Percentiles rank a stretch among this genome's conserved stretches.
Conservation (phyloP, 2,329 filamentous ascomycete genomes). For the Clarireedia paspali region DNA sequence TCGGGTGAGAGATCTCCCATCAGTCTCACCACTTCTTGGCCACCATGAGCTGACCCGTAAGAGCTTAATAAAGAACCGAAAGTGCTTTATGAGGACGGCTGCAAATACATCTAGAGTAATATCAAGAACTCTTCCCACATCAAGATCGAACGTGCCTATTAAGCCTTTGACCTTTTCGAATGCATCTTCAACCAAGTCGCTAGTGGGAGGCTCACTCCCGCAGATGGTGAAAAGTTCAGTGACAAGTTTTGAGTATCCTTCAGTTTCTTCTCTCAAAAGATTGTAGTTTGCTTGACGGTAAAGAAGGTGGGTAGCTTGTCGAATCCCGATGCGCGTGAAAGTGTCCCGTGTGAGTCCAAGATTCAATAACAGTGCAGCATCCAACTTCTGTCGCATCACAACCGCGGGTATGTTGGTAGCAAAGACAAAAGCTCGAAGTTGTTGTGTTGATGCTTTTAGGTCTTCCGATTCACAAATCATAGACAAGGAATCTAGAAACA, state of each 20-base stretch:
- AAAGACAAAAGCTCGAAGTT: conserved; percentile 59
- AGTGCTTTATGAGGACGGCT: conserved; percentile 85
- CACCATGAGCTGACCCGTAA: conserved; percentile 93
- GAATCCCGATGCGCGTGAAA: conserved; percentile 74
- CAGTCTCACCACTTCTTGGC: conserved; percentile 57
- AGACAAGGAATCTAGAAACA: conserved; percentile 79
- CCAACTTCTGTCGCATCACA: conserved; percentile 75
- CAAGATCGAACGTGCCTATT: conserved; percentile 93
- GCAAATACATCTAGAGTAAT: conserved; percentile 94
- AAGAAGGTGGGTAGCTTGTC: conserved; percentile 84
- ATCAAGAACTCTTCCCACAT: conserved; percentile 89
- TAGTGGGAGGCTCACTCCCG: conserved; percentile 64
- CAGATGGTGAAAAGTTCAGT: conserved; percentile 92
- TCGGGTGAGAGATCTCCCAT: conserved; percentile 33
- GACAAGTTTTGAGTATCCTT: conserved; percentile 93
- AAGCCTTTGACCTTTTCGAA: conserved; percentile 90
- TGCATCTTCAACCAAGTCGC: conserved; percentile 71
- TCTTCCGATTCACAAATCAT: conserved; percentile 66
- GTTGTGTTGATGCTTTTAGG: conserved; percentile 30
- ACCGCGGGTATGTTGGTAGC: conserved; percentile 64
- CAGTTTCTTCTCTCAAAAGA: conserved; percentile 85
- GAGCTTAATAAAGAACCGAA: conserved; percentile 89
- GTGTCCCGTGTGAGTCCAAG: conserved; percentile 78
- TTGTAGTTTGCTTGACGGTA: conserved; percentile 98
- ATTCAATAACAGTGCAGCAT: conserved; percentile 65